These are phyloP conservation scores for Saccharum spontaneum DNA, from an alignment of 176 grass and related monocot genomes.

Conservation along the genomic window DNA sequence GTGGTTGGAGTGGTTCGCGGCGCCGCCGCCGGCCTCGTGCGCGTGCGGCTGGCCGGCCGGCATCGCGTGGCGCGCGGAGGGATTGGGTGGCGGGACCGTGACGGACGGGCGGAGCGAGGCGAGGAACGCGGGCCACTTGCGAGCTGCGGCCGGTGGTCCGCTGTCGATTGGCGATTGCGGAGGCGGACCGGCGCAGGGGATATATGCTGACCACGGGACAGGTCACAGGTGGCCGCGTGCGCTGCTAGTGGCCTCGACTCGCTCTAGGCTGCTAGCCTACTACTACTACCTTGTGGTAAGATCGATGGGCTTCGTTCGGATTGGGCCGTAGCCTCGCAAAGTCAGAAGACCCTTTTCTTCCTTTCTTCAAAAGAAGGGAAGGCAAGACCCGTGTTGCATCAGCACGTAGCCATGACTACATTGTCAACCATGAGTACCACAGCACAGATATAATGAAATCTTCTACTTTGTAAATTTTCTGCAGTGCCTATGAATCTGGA, in stretches of 20 bases:
- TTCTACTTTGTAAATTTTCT: background rate
- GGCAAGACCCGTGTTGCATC: too few species aligned
- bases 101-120: background rate
- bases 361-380: background rate
- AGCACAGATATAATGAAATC: background rate
- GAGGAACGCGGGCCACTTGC: slow-evolving; percentile 10
- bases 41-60: slow-evolving; percentile 44
- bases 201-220: slow-evolving; percentile 4
- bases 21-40: slow-evolving; percentile 16
- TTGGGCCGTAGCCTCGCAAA: background rate
- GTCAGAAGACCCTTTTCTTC: background rate
- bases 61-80: slow-evolving; percentile 26
- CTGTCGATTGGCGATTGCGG: background rate
- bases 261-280: background rate
- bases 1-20: slow-evolving; percentile 33
- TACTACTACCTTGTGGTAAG: too few species aligned
- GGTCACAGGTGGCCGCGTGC: background rate
- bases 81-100: background rate
- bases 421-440: background rate
- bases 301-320: background rate
- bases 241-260: background rate
- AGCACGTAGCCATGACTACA: too few species aligned
- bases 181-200: background rate
- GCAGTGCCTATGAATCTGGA: background rate
- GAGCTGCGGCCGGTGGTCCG: background rate